A percentile compares a stretch with the other conserved stretches of the same genome.
Conservation (phyloP, 2,329 filamentous ascomycete genomes). For the Cordyceps farinosa region DNA sequence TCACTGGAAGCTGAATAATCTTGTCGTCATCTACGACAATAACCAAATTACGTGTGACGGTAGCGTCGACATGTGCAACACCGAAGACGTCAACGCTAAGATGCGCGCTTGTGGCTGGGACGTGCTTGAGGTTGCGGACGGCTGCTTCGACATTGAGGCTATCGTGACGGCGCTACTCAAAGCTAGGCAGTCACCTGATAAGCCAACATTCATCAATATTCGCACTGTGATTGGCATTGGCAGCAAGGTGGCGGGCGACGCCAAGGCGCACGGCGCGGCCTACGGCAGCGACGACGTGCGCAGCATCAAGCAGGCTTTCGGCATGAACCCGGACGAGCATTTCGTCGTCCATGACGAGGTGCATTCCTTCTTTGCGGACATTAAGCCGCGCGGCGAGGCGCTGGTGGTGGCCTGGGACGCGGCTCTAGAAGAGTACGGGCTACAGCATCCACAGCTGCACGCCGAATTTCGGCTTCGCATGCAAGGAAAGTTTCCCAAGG, state of each 20-base stretch:
- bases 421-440: constrained; percentile 40
- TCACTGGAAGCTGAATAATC: constrained; percentile 52
- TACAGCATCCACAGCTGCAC: constrained; percentile 46
- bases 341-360: constrained; percentile 42
- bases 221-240: constrained; percentile 49
- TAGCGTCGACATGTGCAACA: constrained; percentile 49
- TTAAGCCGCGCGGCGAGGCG: constrained; percentile 40
- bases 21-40: constrained; percentile 58
- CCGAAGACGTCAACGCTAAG: constrained; percentile 55
- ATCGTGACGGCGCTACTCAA: constrained; percentile 41
- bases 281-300: constrained; percentile 49
- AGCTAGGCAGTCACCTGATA: constrained; percentile 36
- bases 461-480: constrained; percentile 46
- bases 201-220: constrained; percentile 54
- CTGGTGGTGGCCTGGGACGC: constrained; percentile 46
- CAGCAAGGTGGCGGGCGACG: constrained; percentile 40
- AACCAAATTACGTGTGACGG: constrained; percentile 60
- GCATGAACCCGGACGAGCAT: constrained; percentile 30
- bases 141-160: constrained; percentile 46
- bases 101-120: constrained; percentile 56
- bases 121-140: constrained; percentile 52
- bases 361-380: constrained; percentile 47
- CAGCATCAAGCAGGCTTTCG: constrained; percentile 25
- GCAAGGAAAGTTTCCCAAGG: constrained; percentile 42
- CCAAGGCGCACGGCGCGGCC: constrained; percentile 51